Evolutionary conservation across 2,329 filamentous ascomycete genomes (phyloP).

Genomic region (Fonsecaea multimorphosa): DNA sequence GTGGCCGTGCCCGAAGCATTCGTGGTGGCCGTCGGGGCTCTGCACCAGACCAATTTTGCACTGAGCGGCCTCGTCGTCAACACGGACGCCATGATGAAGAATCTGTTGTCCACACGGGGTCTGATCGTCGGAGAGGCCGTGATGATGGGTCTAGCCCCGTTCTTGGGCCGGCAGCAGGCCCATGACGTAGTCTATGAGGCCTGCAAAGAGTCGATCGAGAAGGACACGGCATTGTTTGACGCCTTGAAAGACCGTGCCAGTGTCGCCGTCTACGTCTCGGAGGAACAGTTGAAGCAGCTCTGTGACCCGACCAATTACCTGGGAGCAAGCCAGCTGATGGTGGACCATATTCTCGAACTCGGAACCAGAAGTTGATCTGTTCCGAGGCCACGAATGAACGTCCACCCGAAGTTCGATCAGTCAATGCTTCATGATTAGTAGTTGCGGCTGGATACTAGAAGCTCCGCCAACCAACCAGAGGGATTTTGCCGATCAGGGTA

Average conservation of each 20-base stretch:
- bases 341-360: constrained; percentile 30
- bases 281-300: constrained; percentile 57
- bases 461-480: not conserved
- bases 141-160: constrained; percentile 65
- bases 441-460: not conserved
- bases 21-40: constrained; percentile 58
- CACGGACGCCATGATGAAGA: constrained; percentile 56
- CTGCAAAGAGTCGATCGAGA: constrained; percentile 59
- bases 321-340: constrained; percentile 39
- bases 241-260: constrained; percentile 49
- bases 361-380: not conserved
- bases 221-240: constrained; percentile 51
- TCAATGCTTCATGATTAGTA: not conserved
- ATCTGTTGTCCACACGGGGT: constrained; percentile 59
- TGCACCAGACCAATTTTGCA: constrained; percentile 62
- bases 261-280: constrained; percentile 53
- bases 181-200: constrained; percentile 64
- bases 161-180: constrained; percentile 59
- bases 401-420: not conserved
- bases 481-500: not conserved
- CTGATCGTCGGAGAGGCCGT: constrained; percentile 65
- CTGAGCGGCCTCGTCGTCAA: constrained; percentile 60
- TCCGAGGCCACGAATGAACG: not conserved
- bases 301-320: constrained; percentile 62
- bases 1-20: constrained; percentile 62